A percentile compares a stretch with the other conserved stretches of the same genome.
These are phyloP conservation scores for Stylosanthes scabra DNA, from an alignment of 331 rosid genomes.

Conservation along the genomic window DNA sequence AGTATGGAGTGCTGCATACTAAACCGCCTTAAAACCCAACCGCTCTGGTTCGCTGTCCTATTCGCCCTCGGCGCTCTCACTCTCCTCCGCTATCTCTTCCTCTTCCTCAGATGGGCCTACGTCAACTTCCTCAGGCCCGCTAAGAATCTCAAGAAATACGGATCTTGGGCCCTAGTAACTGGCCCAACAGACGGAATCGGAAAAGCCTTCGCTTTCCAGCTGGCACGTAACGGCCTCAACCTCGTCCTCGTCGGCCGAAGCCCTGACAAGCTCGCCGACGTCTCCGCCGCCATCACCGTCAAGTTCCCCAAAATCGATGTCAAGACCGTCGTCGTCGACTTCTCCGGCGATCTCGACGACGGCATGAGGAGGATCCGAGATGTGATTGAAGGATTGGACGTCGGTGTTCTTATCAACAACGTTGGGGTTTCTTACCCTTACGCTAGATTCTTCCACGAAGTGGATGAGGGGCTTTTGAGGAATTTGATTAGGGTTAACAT, in stretches of 20 bases:
- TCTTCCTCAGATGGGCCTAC: conserved; percentile 66
- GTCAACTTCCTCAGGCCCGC: conserved; percentile 82
- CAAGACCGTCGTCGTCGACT: conserved; percentile 77
- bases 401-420: conserved; percentile 84
- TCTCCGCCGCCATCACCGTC: conserved; percentile 62
- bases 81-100: conserved; percentile 42
- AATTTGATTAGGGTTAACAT: conserved; percentile 80
- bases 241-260: conserved; percentile 84
- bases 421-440: conserved; percentile 96
- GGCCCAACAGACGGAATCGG: conserved; percentile 98
- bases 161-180: conserved; percentile 91
- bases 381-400: conserved; percentile 74
- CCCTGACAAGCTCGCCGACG: conserved; percentile 77
- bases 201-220: conserved; percentile 77
- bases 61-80: conserved; percentile 64
- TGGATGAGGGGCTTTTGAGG: conserved; percentile 76
- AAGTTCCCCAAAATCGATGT: conserved; percentile 62
- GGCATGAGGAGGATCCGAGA: conserved; percentile 62
- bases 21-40: conserved; percentile 61
- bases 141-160: conserved; percentile 78
- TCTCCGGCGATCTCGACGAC: conserved; percentile 73
- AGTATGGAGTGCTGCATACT: conserved; percentile 57
- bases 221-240: conserved; percentile 82
- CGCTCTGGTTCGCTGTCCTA: conserved; percentile 61
- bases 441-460: conserved; percentile 88